A percentile compares a stretch with the other conserved stretches of the same genome.
Evolutionary conservation across 352 stramenopile species (phyloP).

Genomic region (Phytophthora fragariae): DNA sequence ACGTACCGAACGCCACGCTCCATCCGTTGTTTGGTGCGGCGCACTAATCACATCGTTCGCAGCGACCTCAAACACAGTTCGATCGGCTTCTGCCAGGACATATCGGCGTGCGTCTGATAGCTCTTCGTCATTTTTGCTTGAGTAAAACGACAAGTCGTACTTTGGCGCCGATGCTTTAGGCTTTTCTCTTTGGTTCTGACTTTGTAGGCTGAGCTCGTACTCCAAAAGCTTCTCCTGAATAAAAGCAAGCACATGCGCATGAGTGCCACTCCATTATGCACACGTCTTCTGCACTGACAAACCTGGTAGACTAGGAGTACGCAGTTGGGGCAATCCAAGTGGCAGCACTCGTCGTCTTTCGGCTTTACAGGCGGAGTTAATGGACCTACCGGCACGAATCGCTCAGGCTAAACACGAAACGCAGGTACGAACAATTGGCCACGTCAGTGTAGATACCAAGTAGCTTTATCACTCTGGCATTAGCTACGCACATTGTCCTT

Average conservation of each 20-base stretch:
- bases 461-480: not conserved
- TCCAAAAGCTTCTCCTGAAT: conserved; percentile 83
- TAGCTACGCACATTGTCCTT: conserved; percentile 40
- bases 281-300: conserved; percentile 15
- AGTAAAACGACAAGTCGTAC: conserved; percentile 63
- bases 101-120: conserved; percentile 36
- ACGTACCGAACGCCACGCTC: conserved; percentile 66
- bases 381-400: conserved; percentile 32
- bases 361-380: conserved; percentile 69
- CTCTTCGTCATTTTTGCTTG: conserved; percentile 38
- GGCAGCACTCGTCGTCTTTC: conserved; percentile 84
- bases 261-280: not conserved
- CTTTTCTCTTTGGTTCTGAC: conserved; percentile 30
- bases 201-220: conserved; percentile 76
- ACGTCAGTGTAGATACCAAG: conserved; percentile 3
- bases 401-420: conserved; percentile 24
- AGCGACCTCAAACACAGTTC: conserved; percentile 55
- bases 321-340: conserved; percentile 88
- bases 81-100: conserved; percentile 49
- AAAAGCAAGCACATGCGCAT: not conserved
- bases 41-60: conserved; percentile 69
- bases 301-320: conserved; percentile 89
- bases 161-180: conserved; percentile 43
- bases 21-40: conserved; percentile 62
- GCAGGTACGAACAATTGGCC: not conserved